phyloP scores from a whole-genome alignment of 192 early-diverging fungal species.

The Coemansia sp. region DNA sequence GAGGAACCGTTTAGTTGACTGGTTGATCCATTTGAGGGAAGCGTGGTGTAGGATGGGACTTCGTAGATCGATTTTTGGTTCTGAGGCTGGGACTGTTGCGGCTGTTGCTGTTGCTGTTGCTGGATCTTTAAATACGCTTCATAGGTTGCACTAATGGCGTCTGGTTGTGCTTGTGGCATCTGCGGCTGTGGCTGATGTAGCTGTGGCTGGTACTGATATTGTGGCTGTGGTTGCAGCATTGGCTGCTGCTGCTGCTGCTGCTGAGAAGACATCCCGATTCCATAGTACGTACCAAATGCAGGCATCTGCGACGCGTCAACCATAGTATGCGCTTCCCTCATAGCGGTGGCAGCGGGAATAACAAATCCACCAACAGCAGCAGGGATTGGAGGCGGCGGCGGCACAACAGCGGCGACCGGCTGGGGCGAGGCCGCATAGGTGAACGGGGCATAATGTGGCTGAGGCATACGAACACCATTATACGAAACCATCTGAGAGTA shows the following conservation, averaged over 20 bases:
- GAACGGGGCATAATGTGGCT: conserved; percentile 22
- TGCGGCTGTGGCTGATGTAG: conserved; percentile 10
- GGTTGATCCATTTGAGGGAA: not conserved
- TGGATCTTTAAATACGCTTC: conserved; percentile 12
- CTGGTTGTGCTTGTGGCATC: not conserved
- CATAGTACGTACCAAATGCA: conserved; percentile 18
- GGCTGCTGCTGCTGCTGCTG: conserved; percentile 3
- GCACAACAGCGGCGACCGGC: conserved; percentile 1
- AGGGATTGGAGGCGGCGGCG: conserved; percentile 1
- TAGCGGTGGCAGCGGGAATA: not conserved
- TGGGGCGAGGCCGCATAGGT: conserved; percentile 14
- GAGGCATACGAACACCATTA: conserved; percentile 20
- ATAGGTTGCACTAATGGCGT: conserved; percentile 11
- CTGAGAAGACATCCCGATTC: conserved; percentile 6
- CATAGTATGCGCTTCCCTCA: conserved; percentile 14
- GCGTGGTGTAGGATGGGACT: not conserved
- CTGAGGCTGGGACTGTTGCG: not conserved
- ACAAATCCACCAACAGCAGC: conserved; percentile 12
- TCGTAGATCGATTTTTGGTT: conserved; percentile 2
- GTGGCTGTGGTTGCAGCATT: not conserved
- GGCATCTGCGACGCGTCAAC: conserved; percentile 12
- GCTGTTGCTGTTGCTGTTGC: conserved; percentile 4
- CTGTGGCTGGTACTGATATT: not conserved
- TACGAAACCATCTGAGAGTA: conserved; percentile 30
- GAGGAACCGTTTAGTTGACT: not conserved